Evolutionary conservation across 2,329 filamentous ascomycete species (phyloP).

Genomic region (Rhytidhysteron rufulum): DNA sequence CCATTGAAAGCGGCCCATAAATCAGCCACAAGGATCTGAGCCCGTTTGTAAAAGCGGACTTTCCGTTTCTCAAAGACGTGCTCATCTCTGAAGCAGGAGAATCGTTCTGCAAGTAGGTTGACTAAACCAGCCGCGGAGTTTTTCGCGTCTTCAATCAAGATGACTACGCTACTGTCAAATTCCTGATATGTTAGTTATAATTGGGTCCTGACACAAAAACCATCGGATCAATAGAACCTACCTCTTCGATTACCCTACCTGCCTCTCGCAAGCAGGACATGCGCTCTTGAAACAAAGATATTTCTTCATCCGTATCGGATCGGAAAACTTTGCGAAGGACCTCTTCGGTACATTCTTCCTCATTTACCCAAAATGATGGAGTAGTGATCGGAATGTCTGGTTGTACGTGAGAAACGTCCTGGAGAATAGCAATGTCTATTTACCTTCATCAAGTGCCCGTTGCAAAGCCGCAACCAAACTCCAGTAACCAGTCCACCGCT

Average conservation of each 20-base stretch:
- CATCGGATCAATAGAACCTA: conserved; percentile 33
- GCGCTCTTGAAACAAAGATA: conserved; percentile 77
- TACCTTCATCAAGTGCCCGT: conserved; percentile 83
- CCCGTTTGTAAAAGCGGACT: conserved; percentile 85
- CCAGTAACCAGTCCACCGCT: conserved; percentile 91
- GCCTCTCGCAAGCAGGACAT: conserved; percentile 79
- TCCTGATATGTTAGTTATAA: conserved; percentile 51
- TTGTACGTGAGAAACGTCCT: neutral
- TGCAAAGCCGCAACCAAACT: conserved; percentile 85
- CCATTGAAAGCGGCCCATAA: conserved; percentile 95
- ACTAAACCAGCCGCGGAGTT: conserved; percentile 80
- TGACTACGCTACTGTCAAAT: conserved; percentile 70
- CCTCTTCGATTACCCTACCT: conserved; percentile 72
- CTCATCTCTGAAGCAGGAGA: conserved; percentile 83
- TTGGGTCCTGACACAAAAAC: no score
- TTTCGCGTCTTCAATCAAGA: conserved; percentile 69
- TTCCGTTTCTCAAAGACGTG: conserved; percentile 67
- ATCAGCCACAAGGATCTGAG: conserved; percentile 94
- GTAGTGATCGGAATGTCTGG: conserved; percentile 82
- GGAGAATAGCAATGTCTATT: neutral
- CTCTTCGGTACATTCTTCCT: conserved; percentile 71
- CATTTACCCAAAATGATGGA: conserved; percentile 78
- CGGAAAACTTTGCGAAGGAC: conserved; percentile 75
- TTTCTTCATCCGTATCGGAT: conserved; percentile 79
- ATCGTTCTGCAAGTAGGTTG: conserved; percentile 77